Evolutionary conservation across 192 early-diverging fungal genomes (phyloP).

Genomic region (Coemansia nantahalensis): DNA sequence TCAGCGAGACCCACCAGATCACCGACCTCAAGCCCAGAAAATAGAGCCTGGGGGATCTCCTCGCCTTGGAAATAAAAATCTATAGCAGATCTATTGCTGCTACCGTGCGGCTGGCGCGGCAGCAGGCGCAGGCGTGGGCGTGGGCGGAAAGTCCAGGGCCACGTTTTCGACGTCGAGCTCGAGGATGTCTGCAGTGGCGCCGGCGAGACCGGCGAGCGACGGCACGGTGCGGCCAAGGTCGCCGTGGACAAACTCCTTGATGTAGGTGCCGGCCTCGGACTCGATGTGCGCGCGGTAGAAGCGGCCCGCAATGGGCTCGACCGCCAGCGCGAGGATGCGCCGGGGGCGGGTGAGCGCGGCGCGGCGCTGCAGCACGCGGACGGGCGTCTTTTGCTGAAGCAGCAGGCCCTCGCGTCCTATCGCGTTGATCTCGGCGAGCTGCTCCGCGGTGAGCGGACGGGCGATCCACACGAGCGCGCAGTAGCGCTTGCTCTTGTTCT

Average conservation of each 20-base stretch:
- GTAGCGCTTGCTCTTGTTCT: slow-evolving; percentile 71
- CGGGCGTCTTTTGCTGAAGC: slow-evolving; percentile 67
- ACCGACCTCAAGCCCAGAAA: slow-evolving; percentile 24
- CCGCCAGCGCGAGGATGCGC: slow-evolving; percentile 53
- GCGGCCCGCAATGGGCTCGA: slow-evolving; percentile 49
- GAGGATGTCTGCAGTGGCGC: slow-evolving; percentile 68
- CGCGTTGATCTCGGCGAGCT: slow-evolving; percentile 57
- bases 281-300: slow-evolving; percentile 66
- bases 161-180: slow-evolving; percentile 86
- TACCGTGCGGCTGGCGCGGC: too few relatives aligned
- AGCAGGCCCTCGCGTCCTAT: slow-evolving; percentile 48
- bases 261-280: slow-evolving; percentile 83
- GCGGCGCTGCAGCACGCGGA: slow-evolving; percentile 71
- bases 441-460: slow-evolving; percentile 49
- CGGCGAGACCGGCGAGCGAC: slow-evolving; percentile 59
- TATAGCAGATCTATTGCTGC: too few relatives aligned
- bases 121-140: too few relatives aligned
- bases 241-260: slow-evolving; percentile 97
- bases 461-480: slow-evolving; percentile 69
- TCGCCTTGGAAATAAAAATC: too few relatives aligned
- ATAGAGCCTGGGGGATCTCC: neutral
- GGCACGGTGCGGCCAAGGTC: slow-evolving; percentile 85
- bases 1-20: slow-evolving; percentile 61
- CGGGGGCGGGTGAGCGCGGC: slow-evolving; percentile 60
- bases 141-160: slow-evolving; percentile 83